Base-by-base conservation (phyloP, 768 basidiomycete genomes). In the Mycena alexandri region DNA sequence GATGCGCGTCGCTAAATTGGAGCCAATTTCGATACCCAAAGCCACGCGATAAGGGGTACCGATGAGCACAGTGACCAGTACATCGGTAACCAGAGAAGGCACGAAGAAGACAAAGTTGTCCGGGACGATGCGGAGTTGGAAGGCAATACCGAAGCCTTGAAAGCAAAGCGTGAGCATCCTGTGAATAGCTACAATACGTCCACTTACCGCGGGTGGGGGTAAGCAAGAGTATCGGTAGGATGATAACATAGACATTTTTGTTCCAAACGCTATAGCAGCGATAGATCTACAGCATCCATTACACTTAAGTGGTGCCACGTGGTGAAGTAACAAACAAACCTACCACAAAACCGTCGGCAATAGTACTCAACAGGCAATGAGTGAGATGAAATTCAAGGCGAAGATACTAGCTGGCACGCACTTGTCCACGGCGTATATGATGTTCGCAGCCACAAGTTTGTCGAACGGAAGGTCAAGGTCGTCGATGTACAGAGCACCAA, bases 341-440 rank as follows among this genome's bases (percentile, higher is more conserved):
- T 68, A 79, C 78, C 38, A 79, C 73, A 38, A 79, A 47, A 41
- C 68, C 71, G 62, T 77, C 76, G 43, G 76, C 77, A 48, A 79
- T 73, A 56, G 75, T 64, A 60, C 78, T 79, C 54, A 44, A 16
- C 36, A 54, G 11, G 5, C 14, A 10, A 46, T 34, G 42, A 72
- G 34, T 66, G n/a, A 47, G n/a, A 41, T 29, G 42, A 41, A 52
- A 25, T 9, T 43, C 34, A 46, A 29, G 29, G 29, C 29, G 21
- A 24, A 21, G 19, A 44, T 19, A 36, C 1, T 6, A n/a, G n/a
- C 19, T 10, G 13, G 17, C 6, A 75, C 78, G 67, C 63, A 79
- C 78, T 79, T 79, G 74, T 75, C 77, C n/a, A 74, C 75, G 53
- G 76, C 77, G 57, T 76, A 78, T 13, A 77, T 75, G 12, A 78